Conservation (phyloP, 805 yeast species). For the Millerago galiae region DNA sequence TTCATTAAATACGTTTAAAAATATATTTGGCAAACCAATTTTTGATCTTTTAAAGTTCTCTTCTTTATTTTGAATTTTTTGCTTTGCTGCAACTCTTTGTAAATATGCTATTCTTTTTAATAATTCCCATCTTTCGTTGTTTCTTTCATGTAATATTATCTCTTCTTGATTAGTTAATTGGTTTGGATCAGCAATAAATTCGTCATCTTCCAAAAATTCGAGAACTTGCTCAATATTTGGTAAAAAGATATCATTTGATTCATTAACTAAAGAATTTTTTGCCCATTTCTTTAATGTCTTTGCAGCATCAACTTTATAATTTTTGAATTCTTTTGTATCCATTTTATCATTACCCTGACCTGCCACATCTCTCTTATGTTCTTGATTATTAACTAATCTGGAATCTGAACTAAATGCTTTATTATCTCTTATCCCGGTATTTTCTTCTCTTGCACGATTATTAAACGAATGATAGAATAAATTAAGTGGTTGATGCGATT, state of each 20-base stretch:
- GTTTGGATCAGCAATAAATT: slow-evolving; percentile 24
- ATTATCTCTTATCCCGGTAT: slow-evolving; percentile 75
- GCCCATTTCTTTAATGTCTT: slow-evolving; percentile 54
- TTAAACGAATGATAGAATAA: slow-evolving; percentile 57
- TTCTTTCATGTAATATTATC: slow-evolving; percentile 32
- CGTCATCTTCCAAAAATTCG: slow-evolving; percentile 46
- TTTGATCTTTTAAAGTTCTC: slow-evolving; percentile 31
- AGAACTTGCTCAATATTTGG: slow-evolving; percentile 55
- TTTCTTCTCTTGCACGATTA: slow-evolving; percentile 83
- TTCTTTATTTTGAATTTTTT: slow-evolving; percentile 32
- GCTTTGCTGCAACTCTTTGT: slow-evolving; percentile 57
- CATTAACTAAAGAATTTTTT: slow-evolving; percentile 31
- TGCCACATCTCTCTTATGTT: slow-evolving; percentile 64
- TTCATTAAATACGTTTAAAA: slow-evolving; percentile 2
- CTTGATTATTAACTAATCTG: slow-evolving; percentile 61
- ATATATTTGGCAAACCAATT: slow-evolving; percentile 13
- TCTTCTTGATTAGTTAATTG: slow-evolving; percentile 32
- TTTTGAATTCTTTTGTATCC: slow-evolving; percentile 37
- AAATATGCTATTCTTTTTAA: slow-evolving; percentile 65
- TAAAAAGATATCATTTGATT: slow-evolving; percentile 34
- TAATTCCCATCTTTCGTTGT: slow-evolving; percentile 62
- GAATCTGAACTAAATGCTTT: slow-evolving; percentile 79
- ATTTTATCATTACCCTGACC: slow-evolving; percentile 72
- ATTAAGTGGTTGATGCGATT: slow-evolving; percentile 14
- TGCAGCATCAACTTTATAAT: slow-evolving; percentile 48